phyloP scores from a whole-genome alignment of 2,329 filamentous ascomycete species.

The Fusarium sp. region DNA sequence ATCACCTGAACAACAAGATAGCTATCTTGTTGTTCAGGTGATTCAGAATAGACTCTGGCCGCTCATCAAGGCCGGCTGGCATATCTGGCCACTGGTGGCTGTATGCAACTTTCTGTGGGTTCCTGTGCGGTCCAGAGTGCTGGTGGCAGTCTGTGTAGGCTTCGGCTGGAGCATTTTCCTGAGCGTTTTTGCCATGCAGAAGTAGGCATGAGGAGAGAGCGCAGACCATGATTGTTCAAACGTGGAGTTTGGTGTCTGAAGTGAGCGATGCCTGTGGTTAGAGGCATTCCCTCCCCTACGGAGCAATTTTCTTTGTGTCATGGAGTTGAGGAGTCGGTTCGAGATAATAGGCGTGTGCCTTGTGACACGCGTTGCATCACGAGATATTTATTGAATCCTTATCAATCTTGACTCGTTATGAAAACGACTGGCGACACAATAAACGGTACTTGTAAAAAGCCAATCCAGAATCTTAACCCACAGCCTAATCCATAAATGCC shows the following conservation, averaged over 20 bases:
- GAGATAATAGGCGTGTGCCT: background rate
- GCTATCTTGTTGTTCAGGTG: slow-evolving; percentile 40
- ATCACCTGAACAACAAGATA: background rate
- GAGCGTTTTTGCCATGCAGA: slow-evolving; percentile 47
- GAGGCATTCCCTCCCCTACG: slow-evolving; percentile 11
- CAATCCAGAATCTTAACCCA: background rate
- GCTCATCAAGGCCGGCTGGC: slow-evolving; percentile 49
- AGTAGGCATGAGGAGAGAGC: background rate
- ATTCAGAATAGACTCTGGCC: slow-evolving; percentile 44
- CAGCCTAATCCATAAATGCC: background rate
- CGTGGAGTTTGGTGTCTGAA: slow-evolving; percentile 12
- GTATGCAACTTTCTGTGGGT: slow-evolving; percentile 51
- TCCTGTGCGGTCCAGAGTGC: slow-evolving; percentile 48
- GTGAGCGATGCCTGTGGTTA: slow-evolving; percentile 1
- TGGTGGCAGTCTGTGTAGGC: slow-evolving; percentile 50
- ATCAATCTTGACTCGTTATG: background rate
- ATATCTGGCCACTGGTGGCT: slow-evolving; percentile 50
- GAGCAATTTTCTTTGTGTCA: slow-evolving; percentile 25
- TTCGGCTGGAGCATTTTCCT: slow-evolving; percentile 52
- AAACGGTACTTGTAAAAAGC: background rate
- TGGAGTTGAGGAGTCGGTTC: slow-evolving; percentile 1
- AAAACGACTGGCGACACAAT: background rate
- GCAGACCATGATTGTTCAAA: background rate
- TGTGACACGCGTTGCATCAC: background rate
- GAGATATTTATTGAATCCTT: background rate